A percentile compares a stretch with the other conserved stretches of the same genome.
Conservation (phyloP, 1,284 basidiomycete species). For the Marasmius sp. region DNA sequence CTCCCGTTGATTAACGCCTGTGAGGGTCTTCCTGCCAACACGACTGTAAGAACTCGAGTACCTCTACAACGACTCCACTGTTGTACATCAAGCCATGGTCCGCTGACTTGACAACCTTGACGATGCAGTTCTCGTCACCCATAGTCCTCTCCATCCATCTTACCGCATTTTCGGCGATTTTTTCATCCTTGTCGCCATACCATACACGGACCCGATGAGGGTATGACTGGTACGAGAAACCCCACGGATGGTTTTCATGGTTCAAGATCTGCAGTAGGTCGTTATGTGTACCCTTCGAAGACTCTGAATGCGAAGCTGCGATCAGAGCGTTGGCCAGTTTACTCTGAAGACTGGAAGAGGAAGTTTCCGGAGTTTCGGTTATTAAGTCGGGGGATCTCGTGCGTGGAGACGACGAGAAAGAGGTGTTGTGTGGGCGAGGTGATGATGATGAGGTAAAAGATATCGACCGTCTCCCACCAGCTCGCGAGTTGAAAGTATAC, state of each 20-base stretch:
- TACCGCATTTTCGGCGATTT: slow-evolving; percentile 86
- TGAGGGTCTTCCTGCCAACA: slow-evolving; percentile 47
- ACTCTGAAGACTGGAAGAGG: slow-evolving; percentile 53
- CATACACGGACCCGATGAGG: slow-evolving; percentile 83
- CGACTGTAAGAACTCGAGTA: slow-evolving; percentile 69
- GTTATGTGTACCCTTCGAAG: slow-evolving; percentile 84
- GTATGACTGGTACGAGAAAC: slow-evolving; percentile 79
- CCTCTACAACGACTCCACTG: slow-evolving; percentile 84
- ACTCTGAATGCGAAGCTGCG: slow-evolving; percentile 93
- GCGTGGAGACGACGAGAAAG: slow-evolving; percentile 49
- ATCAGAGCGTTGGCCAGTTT: slow-evolving; percentile 82
- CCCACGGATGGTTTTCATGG: slow-evolving; percentile 82
- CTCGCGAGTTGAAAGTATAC: slow-evolving; percentile 27
- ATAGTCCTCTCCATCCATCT: slow-evolving; percentile 89
- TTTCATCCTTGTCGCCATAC: slow-evolving; percentile 93
- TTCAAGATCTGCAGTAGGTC: slow-evolving; percentile 92
- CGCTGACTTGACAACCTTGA: slow-evolving; percentile 84
- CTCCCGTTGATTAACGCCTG: not conserved
- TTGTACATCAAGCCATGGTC: slow-evolving; percentile 94
- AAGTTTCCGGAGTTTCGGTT: slow-evolving; percentile 32
- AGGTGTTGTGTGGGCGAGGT: slow-evolving; percentile 39
- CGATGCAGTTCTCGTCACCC: slow-evolving; percentile 70
- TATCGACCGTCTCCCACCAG: slow-evolving; percentile 59
- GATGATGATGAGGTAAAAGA: slow-evolving; percentile 45
- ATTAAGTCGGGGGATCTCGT: slow-evolving; percentile 38